A percentile compares a stretch with the other conserved stretches of the same genome.
phyloP scores from a whole-genome alignment of 2,329 filamentous ascomycete genomes.

The Aspergillus piperis region DNA sequence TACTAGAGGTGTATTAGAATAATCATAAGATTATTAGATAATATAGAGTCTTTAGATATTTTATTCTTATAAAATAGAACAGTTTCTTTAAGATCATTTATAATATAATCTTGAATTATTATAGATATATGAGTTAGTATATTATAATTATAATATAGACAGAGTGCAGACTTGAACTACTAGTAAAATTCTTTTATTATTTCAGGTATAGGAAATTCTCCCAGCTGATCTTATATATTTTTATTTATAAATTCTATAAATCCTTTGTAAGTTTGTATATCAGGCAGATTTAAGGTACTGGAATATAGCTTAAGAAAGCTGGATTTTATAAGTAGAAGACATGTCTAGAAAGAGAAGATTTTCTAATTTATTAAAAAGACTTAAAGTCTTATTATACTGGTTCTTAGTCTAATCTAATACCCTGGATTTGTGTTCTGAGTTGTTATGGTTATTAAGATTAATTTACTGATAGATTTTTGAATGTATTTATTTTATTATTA shows the following conservation, averaged over 20 bases:
- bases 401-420: not conserved
- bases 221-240: not conserved
- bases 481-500: not conserved
- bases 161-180: not conserved
- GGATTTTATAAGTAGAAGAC: too few relatives aligned
- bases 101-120: not conserved
- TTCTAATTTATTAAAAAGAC: not conserved
- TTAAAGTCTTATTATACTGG: not conserved
- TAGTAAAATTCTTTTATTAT: not conserved
- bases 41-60: conserved; percentile 20
- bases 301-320: not conserved
- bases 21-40: conserved; percentile 21
- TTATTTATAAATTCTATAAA: not conserved
- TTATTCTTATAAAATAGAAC: conserved; percentile 7
- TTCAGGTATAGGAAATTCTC: not conserved
- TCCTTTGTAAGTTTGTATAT: not conserved
- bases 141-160: not conserved
- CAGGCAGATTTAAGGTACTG: not conserved
- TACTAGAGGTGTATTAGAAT: conserved; percentile 23
- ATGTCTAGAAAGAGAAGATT: not conserved
- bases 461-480: not conserved
- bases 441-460: not conserved
- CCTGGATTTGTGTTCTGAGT: not conserved
- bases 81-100: conserved; percentile 5
- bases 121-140: not conserved